Percentiles rank a stretch among this genome's conserved stretches.
These are phyloP conservation scores for Salpingoeca rosetta DNA, from an alignment of 78 protist genomes.

Conservation along the genomic window DNA sequence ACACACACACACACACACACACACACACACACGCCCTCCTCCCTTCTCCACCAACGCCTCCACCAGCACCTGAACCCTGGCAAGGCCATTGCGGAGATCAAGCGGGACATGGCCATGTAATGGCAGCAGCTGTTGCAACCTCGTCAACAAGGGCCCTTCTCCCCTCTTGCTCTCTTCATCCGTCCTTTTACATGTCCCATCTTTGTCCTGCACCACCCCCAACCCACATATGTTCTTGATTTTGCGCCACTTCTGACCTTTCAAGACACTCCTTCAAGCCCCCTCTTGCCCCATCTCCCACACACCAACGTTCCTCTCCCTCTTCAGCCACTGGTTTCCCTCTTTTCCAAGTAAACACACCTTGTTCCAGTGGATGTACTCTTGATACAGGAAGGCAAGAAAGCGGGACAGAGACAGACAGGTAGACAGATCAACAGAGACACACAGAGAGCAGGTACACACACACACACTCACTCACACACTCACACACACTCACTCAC, in stretches of 20 bases:
- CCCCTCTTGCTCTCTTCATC: neutral
- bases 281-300: too few species aligned
- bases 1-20: neutral
- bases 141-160: neutral
- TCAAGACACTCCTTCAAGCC: neutral
- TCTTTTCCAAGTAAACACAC: neutral
- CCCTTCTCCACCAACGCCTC: neutral
- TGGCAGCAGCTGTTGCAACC: neutral
- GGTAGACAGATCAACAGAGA: neutral
- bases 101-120: slow-evolving; percentile 23
- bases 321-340: neutral
- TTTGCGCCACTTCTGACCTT: neutral
- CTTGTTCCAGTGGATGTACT: neutral
- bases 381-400: neutral
- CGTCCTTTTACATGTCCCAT: neutral
- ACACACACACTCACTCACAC: neutral
- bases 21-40: too few species aligned
- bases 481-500: neutral
- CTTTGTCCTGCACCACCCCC: neutral
- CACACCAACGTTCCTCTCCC: too few species aligned
- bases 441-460: neutral
- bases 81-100: slow-evolving; percentile 46
- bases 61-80: slow-evolving; percentile 46
- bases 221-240: neutral
- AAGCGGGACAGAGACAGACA: neutral